Evolutionary conservation across 129 eudicot species (phyloP).

Genomic region (Dittrichia graveolens): DNA sequence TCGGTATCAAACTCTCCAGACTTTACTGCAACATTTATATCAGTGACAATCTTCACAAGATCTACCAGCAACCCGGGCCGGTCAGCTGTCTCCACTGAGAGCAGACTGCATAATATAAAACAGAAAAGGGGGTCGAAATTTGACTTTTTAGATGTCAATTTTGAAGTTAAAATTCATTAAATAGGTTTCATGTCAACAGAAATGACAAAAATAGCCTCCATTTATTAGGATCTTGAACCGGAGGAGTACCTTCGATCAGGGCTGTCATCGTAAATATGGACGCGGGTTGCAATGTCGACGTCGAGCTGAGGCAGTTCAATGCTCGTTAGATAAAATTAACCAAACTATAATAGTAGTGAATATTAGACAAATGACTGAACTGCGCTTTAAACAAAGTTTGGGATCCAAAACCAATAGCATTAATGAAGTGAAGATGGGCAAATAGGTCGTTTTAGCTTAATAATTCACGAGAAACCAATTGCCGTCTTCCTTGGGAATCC

Average conservation of each 20-base stretch:
- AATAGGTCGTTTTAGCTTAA: slow-evolving; percentile 11
- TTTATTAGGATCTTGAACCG: background rate
- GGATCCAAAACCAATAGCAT: background rate
- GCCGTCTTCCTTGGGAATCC: background rate
- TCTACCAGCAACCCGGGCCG: slow-evolving; percentile 95
- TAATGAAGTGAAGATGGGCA: background rate
- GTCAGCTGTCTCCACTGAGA: slow-evolving; percentile 81
- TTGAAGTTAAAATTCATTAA: background rate
- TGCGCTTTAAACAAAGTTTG: background rate
- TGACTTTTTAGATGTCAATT: slow-evolving; percentile 6
- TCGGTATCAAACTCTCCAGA: slow-evolving; percentile 98
- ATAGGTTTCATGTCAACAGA: background rate
- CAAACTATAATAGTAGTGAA: background rate
- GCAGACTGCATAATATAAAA: slow-evolving; percentile 60
- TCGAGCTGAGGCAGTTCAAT: slow-evolving; percentile 63
- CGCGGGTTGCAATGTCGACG: slow-evolving; percentile 80
- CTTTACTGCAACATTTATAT: slow-evolving; percentile 73
- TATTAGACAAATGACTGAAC: slow-evolving; percentile 14
- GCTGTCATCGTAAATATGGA: slow-evolving; percentile 69
- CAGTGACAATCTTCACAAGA: slow-evolving; percentile 80
- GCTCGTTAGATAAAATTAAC: slow-evolving; percentile 5
- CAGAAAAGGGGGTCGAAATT: background rate
- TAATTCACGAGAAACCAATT: background rate
- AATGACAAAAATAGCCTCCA: slow-evolving; percentile 18
- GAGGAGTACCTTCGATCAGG: slow-evolving; percentile 84